Conservation (phyloP, 2,329 filamentous ascomycete genomes). For the Pseudocercospora ulei region DNA sequence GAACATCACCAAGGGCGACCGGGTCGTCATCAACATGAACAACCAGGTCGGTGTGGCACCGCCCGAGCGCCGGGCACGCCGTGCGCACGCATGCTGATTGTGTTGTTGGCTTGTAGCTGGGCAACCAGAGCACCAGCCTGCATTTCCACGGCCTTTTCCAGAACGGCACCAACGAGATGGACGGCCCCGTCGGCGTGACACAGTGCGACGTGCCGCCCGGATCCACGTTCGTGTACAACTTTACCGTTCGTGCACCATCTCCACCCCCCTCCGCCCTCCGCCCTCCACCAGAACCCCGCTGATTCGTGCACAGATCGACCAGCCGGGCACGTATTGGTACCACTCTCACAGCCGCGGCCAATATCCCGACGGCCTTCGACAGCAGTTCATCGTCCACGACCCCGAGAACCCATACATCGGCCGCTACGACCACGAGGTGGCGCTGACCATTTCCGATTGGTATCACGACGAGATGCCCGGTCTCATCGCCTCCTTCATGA, state of each 20-base stretch:
- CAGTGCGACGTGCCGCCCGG: slow-evolving; percentile 59
- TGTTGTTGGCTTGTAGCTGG: slow-evolving; percentile 36
- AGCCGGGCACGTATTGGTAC: slow-evolving; percentile 51
- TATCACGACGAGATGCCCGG: slow-evolving; percentile 52
- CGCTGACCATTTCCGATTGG: slow-evolving; percentile 62
- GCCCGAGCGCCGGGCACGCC: no score
- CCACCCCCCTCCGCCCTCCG: background rate
- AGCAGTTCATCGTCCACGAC: slow-evolving; percentile 57
- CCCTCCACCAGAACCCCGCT: background rate
- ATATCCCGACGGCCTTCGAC: slow-evolving; percentile 59
- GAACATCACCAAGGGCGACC: slow-evolving; percentile 64
- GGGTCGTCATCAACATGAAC: slow-evolving; percentile 56
- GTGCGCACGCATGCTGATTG: no score
- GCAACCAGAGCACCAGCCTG: slow-evolving; percentile 55
- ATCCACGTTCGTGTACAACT: slow-evolving; percentile 56
- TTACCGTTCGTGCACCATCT: slow-evolving; percentile 45
- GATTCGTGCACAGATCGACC: slow-evolving; percentile 35
- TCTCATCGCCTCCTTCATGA: slow-evolving; percentile 50
- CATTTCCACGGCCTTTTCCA: slow-evolving; percentile 74
- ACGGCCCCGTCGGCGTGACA: slow-evolving; percentile 58
- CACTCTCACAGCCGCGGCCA: slow-evolving; percentile 58
- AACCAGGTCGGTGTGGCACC: slow-evolving; percentile 43
- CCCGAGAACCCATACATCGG: slow-evolving; percentile 45
- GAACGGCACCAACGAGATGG: slow-evolving; percentile 65
- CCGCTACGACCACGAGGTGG: slow-evolving; percentile 51